Conservation (phyloP, 805 yeast genomes). For the Brettanomyces bruxellensis region DNA sequence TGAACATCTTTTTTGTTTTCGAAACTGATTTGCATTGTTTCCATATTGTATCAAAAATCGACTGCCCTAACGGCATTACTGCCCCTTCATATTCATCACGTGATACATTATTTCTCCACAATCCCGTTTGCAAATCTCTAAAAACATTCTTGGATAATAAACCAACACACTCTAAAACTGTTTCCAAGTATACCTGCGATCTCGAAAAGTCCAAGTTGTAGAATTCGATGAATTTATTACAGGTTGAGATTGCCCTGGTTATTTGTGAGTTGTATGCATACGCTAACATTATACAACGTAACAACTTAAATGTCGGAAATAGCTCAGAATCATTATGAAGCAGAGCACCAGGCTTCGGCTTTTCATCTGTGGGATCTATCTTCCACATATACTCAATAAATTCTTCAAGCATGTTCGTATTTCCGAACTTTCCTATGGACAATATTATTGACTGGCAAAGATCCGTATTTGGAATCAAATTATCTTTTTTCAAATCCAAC, state of each 20-base stretch:
- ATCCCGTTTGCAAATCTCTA: constrained; percentile 12
- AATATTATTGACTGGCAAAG: constrained; percentile 18
- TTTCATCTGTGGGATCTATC: constrained; percentile 6
- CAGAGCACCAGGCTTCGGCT: constrained; percentile 1
- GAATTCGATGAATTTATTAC: constrained; percentile 15
- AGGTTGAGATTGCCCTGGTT: constrained; percentile 18
- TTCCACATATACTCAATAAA: constrained; percentile 23
- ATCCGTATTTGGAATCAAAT: constrained; percentile 13
- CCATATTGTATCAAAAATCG: constrained; percentile 20
- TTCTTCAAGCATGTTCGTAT: constrained; percentile 15
- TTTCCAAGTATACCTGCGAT: constrained; percentile 19
- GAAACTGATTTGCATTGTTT: constrained; percentile 6
- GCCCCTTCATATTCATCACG: constrained; percentile 1
- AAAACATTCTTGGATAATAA: constrained; percentile 13
- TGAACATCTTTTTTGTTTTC: constrained; percentile 13
- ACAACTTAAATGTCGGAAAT: constrained; percentile 18
- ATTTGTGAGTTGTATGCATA: constrained; percentile 22
- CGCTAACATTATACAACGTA: constrained; percentile 21
- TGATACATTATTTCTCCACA: constrained; percentile 9
- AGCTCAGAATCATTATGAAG: constrained; percentile 6
- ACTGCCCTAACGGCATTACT: constrained; percentile 9
- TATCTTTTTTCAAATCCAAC: constrained; percentile 10
- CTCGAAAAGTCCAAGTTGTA: constrained; percentile 14
- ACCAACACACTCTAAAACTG: constrained; percentile 17
- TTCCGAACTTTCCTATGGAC: constrained; percentile 20